Evolutionary conservation across 148 eudicot genomes (phyloP), one percentile per base, ranked within the genome.

Genomic region (Silene conica): DNA sequence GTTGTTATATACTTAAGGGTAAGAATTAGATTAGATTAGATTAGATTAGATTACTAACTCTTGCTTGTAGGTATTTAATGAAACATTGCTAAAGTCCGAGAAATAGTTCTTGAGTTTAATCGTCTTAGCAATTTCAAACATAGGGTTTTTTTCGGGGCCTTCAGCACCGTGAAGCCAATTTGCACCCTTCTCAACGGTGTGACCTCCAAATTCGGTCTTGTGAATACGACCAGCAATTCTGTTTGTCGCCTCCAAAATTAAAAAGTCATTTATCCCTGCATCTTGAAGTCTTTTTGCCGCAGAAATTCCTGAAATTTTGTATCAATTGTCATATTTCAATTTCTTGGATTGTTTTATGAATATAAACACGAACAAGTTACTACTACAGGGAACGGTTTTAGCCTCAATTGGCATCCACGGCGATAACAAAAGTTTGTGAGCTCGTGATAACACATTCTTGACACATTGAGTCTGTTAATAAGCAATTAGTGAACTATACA

Each of bases 121-220:
- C 52, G 71, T 18, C 74, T 77, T 63, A 16, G 71, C 46, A 63
- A 77, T 71, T 65, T 77, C 80, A 77, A n/a, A 71, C 20, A 77
- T 31, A 16, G 80, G 80, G 55, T 72, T 77, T 54, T n/a, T 52
- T 26, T 10, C 22, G 26, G 45, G 59, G 8, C 80, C 80, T 41
- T 71, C 76, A 7, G 15, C 66, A 16, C 80, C 80, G 57, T 63
- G 71, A 21, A 77, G 80, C 80, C 80, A 77, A 34, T 77, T 77
- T 8, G 80, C 79, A 23, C 79, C 79, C 56, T 70, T 46, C 70
- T 77, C 79, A 2, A 77, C 72, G 0, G 70, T 62, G 14, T 46
- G 8, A 1, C 79, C 79, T 9, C 48, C 74, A 63, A 77, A 70
- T 1, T 26, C 5, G 8, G 61, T 66, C 70, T 70, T 70, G 0